Evolutionary conservation across 2,329 filamentous ascomycete species (phyloP).

Genomic region (Dothistroma pini): DNA sequence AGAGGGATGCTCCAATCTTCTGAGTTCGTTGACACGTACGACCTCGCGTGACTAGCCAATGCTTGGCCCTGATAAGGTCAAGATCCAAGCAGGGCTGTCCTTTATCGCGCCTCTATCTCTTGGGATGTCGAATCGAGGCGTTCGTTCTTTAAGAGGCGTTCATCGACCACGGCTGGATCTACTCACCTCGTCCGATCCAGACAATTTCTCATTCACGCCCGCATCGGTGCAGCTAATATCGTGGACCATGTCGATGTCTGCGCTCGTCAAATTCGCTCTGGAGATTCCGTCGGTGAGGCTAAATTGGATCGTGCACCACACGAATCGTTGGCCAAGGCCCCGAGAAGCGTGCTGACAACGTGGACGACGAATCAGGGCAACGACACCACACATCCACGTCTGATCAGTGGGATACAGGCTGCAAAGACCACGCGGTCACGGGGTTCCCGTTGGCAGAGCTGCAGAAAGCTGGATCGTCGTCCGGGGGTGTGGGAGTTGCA

Average conservation of each 20-base stretch:
- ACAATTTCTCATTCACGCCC: background rate
- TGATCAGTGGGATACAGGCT: background rate
- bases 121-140: background rate
- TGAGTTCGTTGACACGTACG: background rate
- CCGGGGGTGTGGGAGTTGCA: background rate
- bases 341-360: background rate
- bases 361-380: background rate
- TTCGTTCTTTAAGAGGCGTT: background rate
- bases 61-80: constrained; percentile 8
- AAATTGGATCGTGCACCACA: background rate
- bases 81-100: background rate
- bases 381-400: background rate
- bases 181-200: background rate
- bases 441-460: background rate
- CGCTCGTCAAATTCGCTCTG: background rate
- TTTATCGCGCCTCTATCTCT: background rate
- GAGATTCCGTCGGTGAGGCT: background rate
- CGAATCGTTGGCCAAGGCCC: background rate
- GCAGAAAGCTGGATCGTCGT: background rate
- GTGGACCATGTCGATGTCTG: background rate
- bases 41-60: constrained; percentile 8
- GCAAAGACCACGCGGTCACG: background rate
- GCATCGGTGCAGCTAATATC: background rate
- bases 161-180: background rate
- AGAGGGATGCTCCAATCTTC: background rate